phyloP scores from a whole-genome alignment of 139 green algal species.

The Nannochloris sp. region DNA sequence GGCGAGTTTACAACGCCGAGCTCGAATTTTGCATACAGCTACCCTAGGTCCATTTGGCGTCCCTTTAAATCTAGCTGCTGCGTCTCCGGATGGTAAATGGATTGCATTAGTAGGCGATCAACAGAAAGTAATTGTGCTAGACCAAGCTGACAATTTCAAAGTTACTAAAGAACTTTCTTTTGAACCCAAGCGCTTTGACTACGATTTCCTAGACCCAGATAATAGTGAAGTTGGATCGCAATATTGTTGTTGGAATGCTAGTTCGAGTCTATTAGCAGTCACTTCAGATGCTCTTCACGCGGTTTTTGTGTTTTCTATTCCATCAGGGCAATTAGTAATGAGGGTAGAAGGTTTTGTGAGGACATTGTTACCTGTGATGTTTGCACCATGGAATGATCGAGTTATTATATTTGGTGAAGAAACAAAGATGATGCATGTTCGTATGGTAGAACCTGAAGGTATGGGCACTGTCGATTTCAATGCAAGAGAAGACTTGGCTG shows the following conservation, averaged over 20 bases:
- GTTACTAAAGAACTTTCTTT: no score
- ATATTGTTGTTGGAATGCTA: conserved; percentile 19
- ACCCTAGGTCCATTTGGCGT: conserved; percentile 9
- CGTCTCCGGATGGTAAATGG: conserved; percentile 22
- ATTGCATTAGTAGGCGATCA: conserved; percentile 14
- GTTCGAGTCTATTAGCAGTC: conserved; percentile 12
- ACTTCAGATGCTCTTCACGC: conserved; percentile 13
- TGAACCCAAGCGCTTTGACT: background rate
- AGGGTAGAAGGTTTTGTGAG: background rate
- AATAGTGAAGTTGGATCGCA: conserved; percentile 2
- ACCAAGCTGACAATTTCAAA: conserved; percentile 11
- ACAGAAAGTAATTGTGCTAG: background rate
- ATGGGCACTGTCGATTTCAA: no score
- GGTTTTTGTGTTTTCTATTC: conserved; percentile 26
- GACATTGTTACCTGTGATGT: conserved; percentile 1
- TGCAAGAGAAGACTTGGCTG: no score
- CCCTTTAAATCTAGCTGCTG: conserved; percentile 17
- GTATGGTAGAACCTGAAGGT: background rate
- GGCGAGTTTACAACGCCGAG: background rate
- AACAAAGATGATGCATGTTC: background rate
- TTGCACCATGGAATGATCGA: conserved; percentile 15
- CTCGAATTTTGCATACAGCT: background rate
- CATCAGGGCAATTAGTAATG: no score
- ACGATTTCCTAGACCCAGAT: background rate
- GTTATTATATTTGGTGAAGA: conserved; percentile 23